Evolutionary conservation across 31 red algal species (phyloP), one percentile per base, ranked within the genome.

Genomic region (Pterothamnion heteromorphum): DNA sequence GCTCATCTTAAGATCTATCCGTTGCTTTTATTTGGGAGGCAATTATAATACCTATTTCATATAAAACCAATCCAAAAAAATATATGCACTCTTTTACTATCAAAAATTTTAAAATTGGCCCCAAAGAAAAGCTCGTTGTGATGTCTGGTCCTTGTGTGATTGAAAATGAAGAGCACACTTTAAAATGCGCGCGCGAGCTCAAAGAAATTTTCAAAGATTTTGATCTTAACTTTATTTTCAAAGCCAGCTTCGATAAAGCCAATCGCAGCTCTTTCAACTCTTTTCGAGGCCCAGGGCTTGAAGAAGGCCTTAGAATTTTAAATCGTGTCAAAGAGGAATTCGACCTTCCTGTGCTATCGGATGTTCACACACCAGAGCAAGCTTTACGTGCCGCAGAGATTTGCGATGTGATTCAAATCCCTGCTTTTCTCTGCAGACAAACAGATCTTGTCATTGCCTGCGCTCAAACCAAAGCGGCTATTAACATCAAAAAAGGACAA

Each of bases 401-500:
- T 26, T 76, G 72, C 72, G 72, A 76, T 32, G 30, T 76, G 26
- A 30, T 76, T 26, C 72, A 76, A 32, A 76, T 76, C 30, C 72
- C 72, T 76, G 72, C 72, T 32, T 76, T 76, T 76, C 30, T 76
- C 26, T 76, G 72, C 30, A 26, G 72, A 26, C 72, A 76, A 76
- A 76, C 72, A 26, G 72, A 76, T 76, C 72, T 76, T 26, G 23
- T 76, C 23, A 26, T 76, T 76, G 72, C 72, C 72, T 26, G 26
- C 23, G 72, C 26, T 32, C 72, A 76, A 76, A 76, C 72, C 72
- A 76, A 76, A 30, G 26, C 26, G 26, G 72, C 30, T 32, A 76
- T 76, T 30, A 76, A 76, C 72, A 32, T 76, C 72, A 76, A 76
- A 32, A 76, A 76, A 76, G 72, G 72, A 26, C 72, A 76, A 32